These are phyloP conservation scores for Entomortierella beljakovae DNA, from an alignment of 192 early-diverging fungal genomes.

Conservation along the genomic window DNA sequence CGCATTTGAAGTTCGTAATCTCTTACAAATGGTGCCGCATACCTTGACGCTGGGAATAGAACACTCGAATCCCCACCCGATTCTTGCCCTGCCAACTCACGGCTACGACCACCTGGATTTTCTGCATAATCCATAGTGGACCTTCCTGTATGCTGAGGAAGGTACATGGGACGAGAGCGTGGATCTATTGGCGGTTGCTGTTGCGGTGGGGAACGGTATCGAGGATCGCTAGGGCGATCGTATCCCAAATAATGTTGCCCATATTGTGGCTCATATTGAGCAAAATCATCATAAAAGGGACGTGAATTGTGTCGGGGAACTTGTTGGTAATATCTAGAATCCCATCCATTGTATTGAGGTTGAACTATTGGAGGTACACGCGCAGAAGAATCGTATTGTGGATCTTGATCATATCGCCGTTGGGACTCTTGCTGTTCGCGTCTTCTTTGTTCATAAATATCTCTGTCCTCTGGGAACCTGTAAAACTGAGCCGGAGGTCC, in stretches of 20 bases:
- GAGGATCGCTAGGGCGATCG: not conserved
- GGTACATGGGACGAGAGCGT: not conserved
- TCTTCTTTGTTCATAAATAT: constrained; percentile 11
- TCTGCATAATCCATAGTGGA: not conserved
- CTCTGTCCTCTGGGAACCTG: constrained; percentile 40
- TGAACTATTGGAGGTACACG: not conserved
- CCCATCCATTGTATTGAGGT: constrained; percentile 4
- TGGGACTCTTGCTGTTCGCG: constrained; percentile 3
- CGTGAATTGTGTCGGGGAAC: not conserved
- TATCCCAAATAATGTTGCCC: not conserved
- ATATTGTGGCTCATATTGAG: not conserved
- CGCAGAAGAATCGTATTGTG: not conserved
- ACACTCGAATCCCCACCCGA: not conserved
- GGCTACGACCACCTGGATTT: not conserved
- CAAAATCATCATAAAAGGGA: not conserved
- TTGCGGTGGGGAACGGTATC: not conserved
- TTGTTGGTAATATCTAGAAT: constrained; percentile 1
- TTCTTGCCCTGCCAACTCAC: not conserved
- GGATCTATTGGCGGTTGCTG: not conserved
- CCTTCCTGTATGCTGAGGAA: not conserved
- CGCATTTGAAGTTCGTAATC: constrained; percentile 45
- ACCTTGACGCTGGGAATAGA: constrained; percentile 43
- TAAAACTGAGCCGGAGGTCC: constrained; percentile 24
- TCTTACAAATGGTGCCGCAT: constrained; percentile 46
- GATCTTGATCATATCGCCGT: not conserved